Evolutionary conservation across 2,329 filamentous ascomycete species (phyloP).

Genomic region (Diaporthe ilicicola): DNA sequence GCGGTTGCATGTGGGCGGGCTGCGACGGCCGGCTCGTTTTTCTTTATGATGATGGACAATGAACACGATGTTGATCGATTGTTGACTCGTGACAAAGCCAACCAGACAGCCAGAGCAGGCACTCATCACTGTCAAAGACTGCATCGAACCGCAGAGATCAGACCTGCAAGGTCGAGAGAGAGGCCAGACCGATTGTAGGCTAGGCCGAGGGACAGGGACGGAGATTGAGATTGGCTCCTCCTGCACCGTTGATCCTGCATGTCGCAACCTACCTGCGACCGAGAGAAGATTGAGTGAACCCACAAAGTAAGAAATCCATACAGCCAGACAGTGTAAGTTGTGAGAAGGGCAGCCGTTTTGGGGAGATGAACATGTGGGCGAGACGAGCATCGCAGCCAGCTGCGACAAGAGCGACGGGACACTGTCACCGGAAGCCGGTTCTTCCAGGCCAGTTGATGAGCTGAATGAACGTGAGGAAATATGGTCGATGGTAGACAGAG

Average conservation of each 20-base stretch:
- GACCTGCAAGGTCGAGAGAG: background rate
- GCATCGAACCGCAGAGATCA: background rate
- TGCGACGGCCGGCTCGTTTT: too few species aligned
- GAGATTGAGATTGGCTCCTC: slow-evolving; percentile 21
- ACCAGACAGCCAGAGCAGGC: background rate
- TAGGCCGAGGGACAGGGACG: background rate
- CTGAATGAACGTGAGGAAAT: background rate
- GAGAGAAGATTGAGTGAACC: slow-evolving; percentile 4
- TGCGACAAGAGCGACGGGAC: background rate
- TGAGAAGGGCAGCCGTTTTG: too few species aligned
- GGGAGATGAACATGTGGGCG: too few species aligned
- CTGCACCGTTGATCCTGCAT: background rate
- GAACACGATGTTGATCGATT: slow-evolving; percentile 15
- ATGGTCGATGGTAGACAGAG: background rate
- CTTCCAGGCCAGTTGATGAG: background rate
- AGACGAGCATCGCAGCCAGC: too few species aligned
- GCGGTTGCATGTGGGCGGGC: background rate
- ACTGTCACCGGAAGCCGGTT: background rate
- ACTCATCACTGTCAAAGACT: background rate
- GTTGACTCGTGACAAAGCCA: slow-evolving; percentile 10
- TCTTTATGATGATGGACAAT: slow-evolving; percentile 1
- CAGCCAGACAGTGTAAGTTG: background rate
- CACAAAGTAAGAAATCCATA: slow-evolving; percentile 10
- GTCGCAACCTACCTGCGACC: slow-evolving; percentile 12
- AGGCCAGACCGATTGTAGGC: too few species aligned